Conservation (phyloP, 352 stramenopile genomes). For the Globisporangium iwayamae region DNA sequence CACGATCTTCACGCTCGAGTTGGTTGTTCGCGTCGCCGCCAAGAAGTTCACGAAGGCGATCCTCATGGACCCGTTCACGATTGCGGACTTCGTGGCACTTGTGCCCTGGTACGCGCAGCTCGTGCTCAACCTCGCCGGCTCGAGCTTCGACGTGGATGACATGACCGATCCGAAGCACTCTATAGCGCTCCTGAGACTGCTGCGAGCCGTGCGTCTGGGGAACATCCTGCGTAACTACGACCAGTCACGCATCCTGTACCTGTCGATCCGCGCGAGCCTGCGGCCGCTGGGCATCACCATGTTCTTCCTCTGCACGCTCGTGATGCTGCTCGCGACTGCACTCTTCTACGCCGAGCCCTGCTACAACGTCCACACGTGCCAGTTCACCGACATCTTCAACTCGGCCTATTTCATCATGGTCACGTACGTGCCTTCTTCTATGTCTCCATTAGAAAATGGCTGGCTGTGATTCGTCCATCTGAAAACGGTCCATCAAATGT, state of each 20-base stretch:
- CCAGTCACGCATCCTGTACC: conserved; percentile 53
- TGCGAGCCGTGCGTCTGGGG: conserved; percentile 46
- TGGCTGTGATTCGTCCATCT: neutral
- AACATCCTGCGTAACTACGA: conserved; percentile 57
- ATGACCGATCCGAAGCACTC: conserved; percentile 20
- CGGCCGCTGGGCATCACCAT: conserved; percentile 55
- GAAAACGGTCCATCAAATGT: neutral
- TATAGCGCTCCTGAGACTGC: conserved; percentile 42
- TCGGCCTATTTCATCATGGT: conserved; percentile 82
- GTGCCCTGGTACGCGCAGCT: conserved; percentile 53
- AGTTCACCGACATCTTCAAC: conserved; percentile 85
- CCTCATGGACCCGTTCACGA: conserved; percentile 37
- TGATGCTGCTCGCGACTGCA: conserved; percentile 71
- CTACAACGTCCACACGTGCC: conserved; percentile 70
- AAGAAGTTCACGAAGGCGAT: conserved; percentile 26
- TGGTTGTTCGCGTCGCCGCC: conserved; percentile 31
- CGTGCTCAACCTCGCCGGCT: conserved; percentile 12
- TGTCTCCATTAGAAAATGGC: neutral
- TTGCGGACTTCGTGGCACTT: conserved; percentile 53
- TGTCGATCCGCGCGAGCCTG: conserved; percentile 53
- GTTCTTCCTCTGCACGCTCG: conserved; percentile 74
- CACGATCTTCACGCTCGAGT: conserved; percentile 53
- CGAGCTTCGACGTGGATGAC: conserved; percentile 21
- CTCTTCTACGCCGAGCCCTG: conserved; percentile 78
- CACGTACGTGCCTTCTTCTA: conserved; percentile 47